A percentile compares a stretch with the other conserved stretches of the same genome.
These are phyloP conservation scores for Tulasnella sp. DNA, from an alignment of 768 basidiomycete species.

Conservation along the genomic window DNA sequence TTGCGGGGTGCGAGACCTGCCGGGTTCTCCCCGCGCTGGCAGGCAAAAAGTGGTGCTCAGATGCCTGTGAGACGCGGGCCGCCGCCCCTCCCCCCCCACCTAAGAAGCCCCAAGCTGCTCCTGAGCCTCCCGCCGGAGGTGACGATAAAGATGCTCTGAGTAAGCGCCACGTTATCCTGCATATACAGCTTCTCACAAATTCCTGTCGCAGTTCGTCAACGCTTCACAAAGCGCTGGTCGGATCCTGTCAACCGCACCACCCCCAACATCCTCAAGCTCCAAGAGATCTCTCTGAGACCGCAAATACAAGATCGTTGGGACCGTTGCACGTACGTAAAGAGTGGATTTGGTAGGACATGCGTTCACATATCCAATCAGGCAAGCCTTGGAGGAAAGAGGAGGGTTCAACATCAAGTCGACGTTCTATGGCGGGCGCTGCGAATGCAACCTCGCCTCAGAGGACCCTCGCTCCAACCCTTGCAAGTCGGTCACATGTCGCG, in stretches of 20 bases:
- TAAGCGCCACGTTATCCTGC: not conserved
- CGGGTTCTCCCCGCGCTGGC: not conserved
- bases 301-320: not conserved
- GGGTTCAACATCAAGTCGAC: conserved; percentile 15
- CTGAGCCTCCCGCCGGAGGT: not conserved
- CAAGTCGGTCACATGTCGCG: conserved; percentile 5
- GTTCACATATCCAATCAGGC: not conserved
- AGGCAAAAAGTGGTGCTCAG: not conserved
- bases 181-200: not conserved
- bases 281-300: not conserved
- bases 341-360: not conserved
- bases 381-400: not conserved
- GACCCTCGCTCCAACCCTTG: conserved; percentile 4
- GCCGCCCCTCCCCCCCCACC: not conserved
- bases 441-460: not conserved
- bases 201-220: not conserved
- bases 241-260: not conserved
- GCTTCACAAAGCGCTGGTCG: not conserved
- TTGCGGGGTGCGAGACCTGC: not conserved
- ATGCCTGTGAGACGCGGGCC: not conserved
- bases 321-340: not conserved
- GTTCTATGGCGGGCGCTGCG: not conserved
- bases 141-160: not conserved
- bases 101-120: not conserved
- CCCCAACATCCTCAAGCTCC: not conserved